Base-by-base conservation (phyloP, 345 rosid genomes). In the Garcia nutans region DNA sequence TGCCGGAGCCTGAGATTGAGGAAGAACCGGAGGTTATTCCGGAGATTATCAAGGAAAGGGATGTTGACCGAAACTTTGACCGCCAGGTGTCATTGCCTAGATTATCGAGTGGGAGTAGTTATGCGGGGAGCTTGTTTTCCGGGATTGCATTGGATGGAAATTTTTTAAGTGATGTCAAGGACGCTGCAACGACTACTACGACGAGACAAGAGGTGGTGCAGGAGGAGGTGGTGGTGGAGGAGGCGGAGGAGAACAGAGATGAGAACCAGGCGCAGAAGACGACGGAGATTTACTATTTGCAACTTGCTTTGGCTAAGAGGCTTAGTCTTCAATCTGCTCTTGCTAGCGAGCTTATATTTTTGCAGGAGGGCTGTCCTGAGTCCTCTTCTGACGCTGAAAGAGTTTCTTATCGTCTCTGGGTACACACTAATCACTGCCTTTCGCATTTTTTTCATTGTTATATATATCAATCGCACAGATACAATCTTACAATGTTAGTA, bases 321-420 rank as follows among this genome's bases (percentile, higher is more conserved):
- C 85, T 95, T 69, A 86, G 85, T 61, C 82, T 76, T 15, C 96
- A 93, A 65, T 92, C 93, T 66, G 87, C 79, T 73, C 88, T 95
- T 16, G 82, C 73, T 41, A 37, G 74, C 72, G 92, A 85, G 82
- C 85, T 85, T 19, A 68, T 78, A 74, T 74, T 76, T 74, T 72
- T 79, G 68, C 87, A 76, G 74, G 85, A 75, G 65, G 80, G 67
- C 41, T 76, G n/a, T 7, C 76, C 75, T 65, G 80, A 74, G 70
- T 74, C 75, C 69, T 74, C 77, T 66, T 78, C 74, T 2, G 87
- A 89, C 72, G 87, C 84, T 12, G 90, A 89, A 68, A 81, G 90
- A 20, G 88, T 91, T 70, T 93, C 99, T 24, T 87, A 93, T 79
- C 96, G 97, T 69, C 88, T 95, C 63, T 95, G 99, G 97, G 97